Base-by-base conservation (phyloP, 768 basidiomycete genomes). In the Asterophora parasitica region DNA sequence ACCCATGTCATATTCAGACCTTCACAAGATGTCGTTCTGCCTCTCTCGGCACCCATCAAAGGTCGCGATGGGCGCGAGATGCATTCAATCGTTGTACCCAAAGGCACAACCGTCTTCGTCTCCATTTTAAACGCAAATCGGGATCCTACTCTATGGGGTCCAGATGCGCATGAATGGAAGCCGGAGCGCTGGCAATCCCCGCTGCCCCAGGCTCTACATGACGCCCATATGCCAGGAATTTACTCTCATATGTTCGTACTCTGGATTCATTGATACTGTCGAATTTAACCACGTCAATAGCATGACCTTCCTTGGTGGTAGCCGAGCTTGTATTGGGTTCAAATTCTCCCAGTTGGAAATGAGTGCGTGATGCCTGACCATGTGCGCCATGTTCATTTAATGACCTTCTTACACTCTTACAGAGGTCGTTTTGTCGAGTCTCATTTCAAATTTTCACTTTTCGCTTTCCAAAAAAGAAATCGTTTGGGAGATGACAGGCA, bases 111-210 rank as follows among this genome's bases (percentile, higher is more conserved):
- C 1, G 26, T 46, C 12, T 15, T 46, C n/a, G 19, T 46, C n/a
- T 46, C 44, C 27, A 63, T 76, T 28, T 33, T 68, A 8, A 59
- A 58, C 23, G 57, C 65, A 20, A 78, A 78, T 48, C 57, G 65
- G n/a, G 66, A 72, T 52, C 66, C 64, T 11, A 61, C 61, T 0
- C 53, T 77, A 3, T 78, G 76, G 77, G 78, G 77, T 7, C 56
- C 60, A 9, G 76, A 79, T 48, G 67, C 72, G 1, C 47, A 56
- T n/a, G 70, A 76, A 46, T 78, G 75, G 74, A 76, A 74, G 51
- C 77, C 76, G 1, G 74, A 78, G 52, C 60, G 77, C 15, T 78
- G 76, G 77, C 60, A 76, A 1, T 52, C 61, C 2, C 65, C 65
- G 0, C 58, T 74, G 13, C 75, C 73, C 6, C 56, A 66, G 6